Evolutionary conservation across 257 asterid genomes (phyloP).

Genomic region (Verbena officinalis): DNA sequence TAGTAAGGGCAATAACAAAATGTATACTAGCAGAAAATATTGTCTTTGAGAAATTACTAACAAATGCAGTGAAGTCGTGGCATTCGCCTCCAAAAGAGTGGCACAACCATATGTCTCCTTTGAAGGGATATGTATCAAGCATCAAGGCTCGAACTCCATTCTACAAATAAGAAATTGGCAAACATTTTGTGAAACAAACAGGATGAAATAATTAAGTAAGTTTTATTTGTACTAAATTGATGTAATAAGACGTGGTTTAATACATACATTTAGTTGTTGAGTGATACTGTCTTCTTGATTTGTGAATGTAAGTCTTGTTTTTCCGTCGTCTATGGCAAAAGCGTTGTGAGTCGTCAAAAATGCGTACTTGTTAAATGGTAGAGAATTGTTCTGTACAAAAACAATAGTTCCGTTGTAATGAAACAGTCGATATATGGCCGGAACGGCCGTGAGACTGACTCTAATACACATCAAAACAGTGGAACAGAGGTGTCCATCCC

Average conservation of each 20-base stretch:
- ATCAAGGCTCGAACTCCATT: slow-evolving; percentile 87
- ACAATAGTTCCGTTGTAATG: too few relatives aligned
- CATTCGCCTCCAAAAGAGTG: slow-evolving; percentile 85
- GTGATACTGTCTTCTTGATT: slow-evolving; percentile 82
- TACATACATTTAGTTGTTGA: slow-evolving; percentile 68
- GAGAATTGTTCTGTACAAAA: slow-evolving; percentile 61
- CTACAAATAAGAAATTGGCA: slow-evolving; percentile 33
- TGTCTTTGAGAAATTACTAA: slow-evolving; percentile 29
- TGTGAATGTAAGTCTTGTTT: slow-evolving; percentile 54
- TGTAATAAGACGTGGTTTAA: too few relatives aligned
- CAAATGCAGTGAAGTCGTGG: slow-evolving; percentile 76
- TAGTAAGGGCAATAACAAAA: too few relatives aligned
- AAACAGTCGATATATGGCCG: too few relatives aligned
- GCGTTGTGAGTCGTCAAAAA: slow-evolving; percentile 88
- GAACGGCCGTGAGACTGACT: too few relatives aligned
- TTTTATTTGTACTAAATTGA: too few relatives aligned
- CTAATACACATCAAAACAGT: too few relatives aligned
- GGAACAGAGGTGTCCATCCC: too few relatives aligned
- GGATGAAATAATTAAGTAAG: too few relatives aligned
- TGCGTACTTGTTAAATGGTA: slow-evolving; percentile 83
- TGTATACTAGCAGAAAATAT: too few relatives aligned
- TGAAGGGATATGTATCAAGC: slow-evolving; percentile 82
- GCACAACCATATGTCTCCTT: slow-evolving; percentile 82
- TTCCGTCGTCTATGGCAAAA: slow-evolving; percentile 65
- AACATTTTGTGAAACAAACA: neutral